phyloP scores from a whole-genome alignment of 2,329 filamentous ascomycete species.

The Pyrenophora teres region DNA sequence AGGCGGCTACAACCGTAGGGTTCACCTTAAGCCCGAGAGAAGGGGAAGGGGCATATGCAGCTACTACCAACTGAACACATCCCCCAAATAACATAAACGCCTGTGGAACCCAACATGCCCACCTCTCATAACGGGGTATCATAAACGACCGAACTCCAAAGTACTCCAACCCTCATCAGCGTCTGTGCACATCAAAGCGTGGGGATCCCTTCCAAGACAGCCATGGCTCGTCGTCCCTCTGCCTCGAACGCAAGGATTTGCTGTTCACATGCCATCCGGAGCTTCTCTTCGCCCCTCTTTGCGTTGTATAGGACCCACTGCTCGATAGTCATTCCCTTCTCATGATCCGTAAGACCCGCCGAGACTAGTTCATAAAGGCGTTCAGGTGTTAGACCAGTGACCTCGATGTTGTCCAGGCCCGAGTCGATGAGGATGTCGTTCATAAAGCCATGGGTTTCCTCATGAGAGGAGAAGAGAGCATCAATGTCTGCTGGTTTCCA shows the following conservation, averaged over 20 bases:
- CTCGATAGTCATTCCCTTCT: conserved; percentile 90
- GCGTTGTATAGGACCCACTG: conserved; percentile 90
- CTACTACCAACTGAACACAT: conserved; percentile 2
- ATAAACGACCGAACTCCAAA: conserved; percentile 23
- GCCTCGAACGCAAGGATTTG: conserved; percentile 83
- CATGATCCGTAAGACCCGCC: conserved; percentile 69
- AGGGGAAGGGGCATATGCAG: conserved; percentile 4
- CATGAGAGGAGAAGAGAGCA: conserved; percentile 59
- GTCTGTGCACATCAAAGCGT: conserved; percentile 15
- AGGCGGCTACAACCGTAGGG: conserved; percentile 24
- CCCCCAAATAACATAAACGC: conserved; percentile 4
- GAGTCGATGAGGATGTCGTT: conserved; percentile 37
- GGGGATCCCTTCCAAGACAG: conserved; percentile 65
- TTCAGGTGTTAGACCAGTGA: conserved; percentile 24
- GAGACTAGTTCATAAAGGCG: conserved; percentile 58
- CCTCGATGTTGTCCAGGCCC: conserved; percentile 37
- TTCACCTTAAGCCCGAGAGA: conserved; percentile 27
- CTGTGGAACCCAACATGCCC: background rate
- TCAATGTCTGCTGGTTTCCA: conserved; percentile 83
- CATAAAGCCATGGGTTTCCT: conserved; percentile 25
- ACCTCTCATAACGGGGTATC: conserved; percentile 26
- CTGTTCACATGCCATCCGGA: conserved; percentile 80
- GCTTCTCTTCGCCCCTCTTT: conserved; percentile 74
- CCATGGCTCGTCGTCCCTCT: conserved; percentile 79
- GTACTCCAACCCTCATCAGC: conserved; percentile 10